Evolutionary conservation across 768 basidiomycete genomes (phyloP).

Genomic region (Boletus sensibilis): DNA sequence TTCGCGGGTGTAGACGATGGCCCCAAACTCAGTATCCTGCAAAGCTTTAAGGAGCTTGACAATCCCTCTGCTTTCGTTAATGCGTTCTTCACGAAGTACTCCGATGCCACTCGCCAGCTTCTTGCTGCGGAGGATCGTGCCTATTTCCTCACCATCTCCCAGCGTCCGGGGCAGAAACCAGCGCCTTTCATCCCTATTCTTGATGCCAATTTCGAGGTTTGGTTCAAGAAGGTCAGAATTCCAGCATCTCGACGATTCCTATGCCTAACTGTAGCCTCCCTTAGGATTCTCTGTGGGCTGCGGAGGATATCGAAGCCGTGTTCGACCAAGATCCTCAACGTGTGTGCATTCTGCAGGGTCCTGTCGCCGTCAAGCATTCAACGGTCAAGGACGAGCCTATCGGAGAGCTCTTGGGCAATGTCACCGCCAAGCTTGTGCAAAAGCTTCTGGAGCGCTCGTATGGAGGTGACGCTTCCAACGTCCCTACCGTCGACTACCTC

Average conservation of each 20-base stretch:
- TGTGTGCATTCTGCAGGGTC: slow-evolving; percentile 96
- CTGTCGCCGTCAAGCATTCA: slow-evolving; percentile 89
- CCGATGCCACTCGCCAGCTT: slow-evolving; percentile 78
- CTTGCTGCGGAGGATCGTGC: slow-evolving; percentile 92
- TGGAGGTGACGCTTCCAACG: slow-evolving; percentile 63
- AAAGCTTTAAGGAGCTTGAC: slow-evolving; percentile 81
- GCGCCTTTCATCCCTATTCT: slow-evolving; percentile 97
- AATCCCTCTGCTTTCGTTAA: slow-evolving; percentile 76
- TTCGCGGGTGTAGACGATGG: slow-evolving; percentile 88
- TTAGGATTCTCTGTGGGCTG: slow-evolving; percentile 95
- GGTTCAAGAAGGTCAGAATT: slow-evolving; percentile 93
- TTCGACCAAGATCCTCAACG: slow-evolving; percentile 99
- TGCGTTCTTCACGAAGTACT: slow-evolving; percentile 82
- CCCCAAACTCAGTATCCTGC: slow-evolving; percentile 78
- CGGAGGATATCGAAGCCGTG: slow-evolving; percentile 97
- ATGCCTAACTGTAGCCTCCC: slow-evolving; percentile 10
- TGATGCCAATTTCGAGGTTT: slow-evolving; percentile 91
- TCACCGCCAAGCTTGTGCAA: slow-evolving; percentile 73
- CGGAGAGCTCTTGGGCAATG: slow-evolving; percentile 86
- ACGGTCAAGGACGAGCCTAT: slow-evolving; percentile 91
- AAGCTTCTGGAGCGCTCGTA: slow-evolving; percentile 81
- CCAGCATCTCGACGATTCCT: not conserved
- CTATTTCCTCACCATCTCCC: slow-evolving; percentile 93
- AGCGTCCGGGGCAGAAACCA: slow-evolving; percentile 96
- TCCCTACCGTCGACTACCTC: slow-evolving; percentile 87